These are phyloP conservation scores for Epichloe sylvatica DNA, from an alignment of 2,329 filamentous ascomycete species.

Conservation along the genomic window DNA sequence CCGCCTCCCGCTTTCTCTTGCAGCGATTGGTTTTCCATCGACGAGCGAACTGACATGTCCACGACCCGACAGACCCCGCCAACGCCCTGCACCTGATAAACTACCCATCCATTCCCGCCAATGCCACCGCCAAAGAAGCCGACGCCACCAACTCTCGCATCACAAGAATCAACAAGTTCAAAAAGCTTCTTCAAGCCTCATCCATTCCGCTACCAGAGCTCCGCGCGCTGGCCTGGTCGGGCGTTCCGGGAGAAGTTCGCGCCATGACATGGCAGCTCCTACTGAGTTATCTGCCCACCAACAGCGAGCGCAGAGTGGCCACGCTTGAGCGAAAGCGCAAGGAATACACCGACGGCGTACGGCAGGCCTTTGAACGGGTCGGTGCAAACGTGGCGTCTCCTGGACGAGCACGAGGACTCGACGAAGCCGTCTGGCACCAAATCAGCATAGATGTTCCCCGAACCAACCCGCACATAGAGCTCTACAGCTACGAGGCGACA, in stretches of 20 bases:
- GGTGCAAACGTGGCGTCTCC: slow-evolving; percentile 28
- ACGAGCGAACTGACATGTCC: not conserved
- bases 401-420: slow-evolving; percentile 52
- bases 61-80: slow-evolving; percentile 50
- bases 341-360: slow-evolving; percentile 89
- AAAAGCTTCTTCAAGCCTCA: slow-evolving; percentile 82
- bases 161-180: slow-evolving; percentile 96
- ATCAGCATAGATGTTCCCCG: slow-evolving; percentile 96
- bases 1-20: not conserved
- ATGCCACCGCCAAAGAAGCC: slow-evolving; percentile 67
- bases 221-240: slow-evolving; percentile 80
- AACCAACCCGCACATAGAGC: slow-evolving; percentile 87
- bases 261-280: slow-evolving; percentile 98
- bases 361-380: slow-evolving; percentile 54
- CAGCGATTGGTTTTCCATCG: not conserved
- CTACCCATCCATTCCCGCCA: slow-evolving; percentile 59
- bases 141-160: slow-evolving; percentile 80
- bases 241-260: slow-evolving; percentile 84
- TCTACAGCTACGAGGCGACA: slow-evolving; percentile 93
- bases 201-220: slow-evolving; percentile 77
- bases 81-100: slow-evolving; percentile 92
- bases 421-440: slow-evolving; percentile 98
- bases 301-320: slow-evolving; percentile 78
- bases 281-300: slow-evolving; percentile 91
- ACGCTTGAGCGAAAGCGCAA: slow-evolving; percentile 89